Evolutionary conservation across 371 early-diverging fungal species (phyloP).

Genomic region (Rhizomucor miehei): DNA sequence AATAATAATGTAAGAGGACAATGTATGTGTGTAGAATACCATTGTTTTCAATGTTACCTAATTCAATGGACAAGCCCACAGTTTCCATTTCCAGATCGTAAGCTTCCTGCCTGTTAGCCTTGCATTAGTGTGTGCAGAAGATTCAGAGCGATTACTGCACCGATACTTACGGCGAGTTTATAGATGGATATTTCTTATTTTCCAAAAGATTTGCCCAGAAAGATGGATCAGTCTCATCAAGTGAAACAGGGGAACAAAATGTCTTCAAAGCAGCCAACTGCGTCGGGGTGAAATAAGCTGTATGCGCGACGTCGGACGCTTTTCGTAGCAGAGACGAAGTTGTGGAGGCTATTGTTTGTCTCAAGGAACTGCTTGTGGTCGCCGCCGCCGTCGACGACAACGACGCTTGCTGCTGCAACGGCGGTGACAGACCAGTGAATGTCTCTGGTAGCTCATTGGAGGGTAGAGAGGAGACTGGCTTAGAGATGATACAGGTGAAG

Average conservation of each 20-base stretch:
- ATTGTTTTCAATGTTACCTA: constrained; percentile 35
- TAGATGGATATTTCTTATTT: constrained; percentile 46
- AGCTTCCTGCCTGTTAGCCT: constrained; percentile 60
- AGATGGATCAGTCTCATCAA: constrained; percentile 25
- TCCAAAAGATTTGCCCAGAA: constrained; percentile 45
- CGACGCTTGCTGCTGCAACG: not conserved
- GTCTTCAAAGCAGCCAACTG: constrained; percentile 46
- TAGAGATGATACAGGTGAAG: constrained; percentile 12
- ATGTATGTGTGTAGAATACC: no score
- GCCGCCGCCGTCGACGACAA: constrained; percentile 1
- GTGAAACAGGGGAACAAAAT: constrained; percentile 31
- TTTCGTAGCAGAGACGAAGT: constrained; percentile 15
- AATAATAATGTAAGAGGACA: no score
- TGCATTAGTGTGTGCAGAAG: not conserved
- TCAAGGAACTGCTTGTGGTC: constrained; percentile 8
- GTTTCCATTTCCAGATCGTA: constrained; percentile 74
- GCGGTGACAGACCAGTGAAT: constrained; percentile 15
- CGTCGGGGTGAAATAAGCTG: constrained; percentile 28
- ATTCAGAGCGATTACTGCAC: not conserved
- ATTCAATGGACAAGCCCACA: constrained; percentile 59
- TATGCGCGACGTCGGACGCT: constrained; percentile 18
- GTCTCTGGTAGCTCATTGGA: constrained; percentile 27
- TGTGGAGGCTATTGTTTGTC: constrained; percentile 18
- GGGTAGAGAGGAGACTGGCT: constrained; percentile 9
- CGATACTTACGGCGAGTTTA: constrained; percentile 40